These are phyloP conservation scores for Agaricus subrufescens DNA, from an alignment of 768 basidiomycete genomes.

Conservation along the genomic window DNA sequence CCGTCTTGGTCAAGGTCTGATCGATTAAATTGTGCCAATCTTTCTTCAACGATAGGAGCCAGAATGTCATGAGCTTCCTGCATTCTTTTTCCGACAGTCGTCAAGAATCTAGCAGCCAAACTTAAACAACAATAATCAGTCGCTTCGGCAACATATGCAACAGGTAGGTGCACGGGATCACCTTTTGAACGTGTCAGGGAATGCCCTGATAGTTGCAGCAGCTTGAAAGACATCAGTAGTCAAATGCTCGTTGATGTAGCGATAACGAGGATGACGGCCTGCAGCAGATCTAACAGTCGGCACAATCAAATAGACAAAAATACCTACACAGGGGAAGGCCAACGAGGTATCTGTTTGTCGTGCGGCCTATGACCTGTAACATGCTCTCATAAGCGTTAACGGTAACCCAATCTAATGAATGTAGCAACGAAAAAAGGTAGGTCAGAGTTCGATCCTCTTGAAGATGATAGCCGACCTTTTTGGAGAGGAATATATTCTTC, in stretches of 20 bases:
- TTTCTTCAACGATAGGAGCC: constrained; percentile 11
- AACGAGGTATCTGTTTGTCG: constrained; percentile 42
- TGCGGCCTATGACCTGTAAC: constrained; percentile 32
- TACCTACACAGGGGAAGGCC: constrained; percentile 43
- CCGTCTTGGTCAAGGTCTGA: constrained; percentile 22
- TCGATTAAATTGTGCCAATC: constrained; percentile 2
- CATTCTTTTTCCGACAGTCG: constrained; percentile 7
- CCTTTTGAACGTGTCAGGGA: not conserved
- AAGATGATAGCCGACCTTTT: constrained; percentile 17
- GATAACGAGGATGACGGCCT: constrained; percentile 19
- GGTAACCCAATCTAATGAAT: constrained; percentile 33
- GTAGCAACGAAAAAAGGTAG: too few species aligned
- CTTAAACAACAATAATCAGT: not conserved
- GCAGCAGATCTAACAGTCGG: not conserved
- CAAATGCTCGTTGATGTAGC: not conserved
- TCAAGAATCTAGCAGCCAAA: constrained; percentile 11
- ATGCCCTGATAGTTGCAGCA: not conserved
- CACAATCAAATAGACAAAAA: not conserved
- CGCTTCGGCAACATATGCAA: too few species aligned
- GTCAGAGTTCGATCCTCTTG: not conserved
- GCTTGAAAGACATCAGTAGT: not conserved
- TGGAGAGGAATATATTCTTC: constrained; percentile 29
- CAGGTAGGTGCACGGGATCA: not conserved
- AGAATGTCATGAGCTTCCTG: constrained; percentile 5
- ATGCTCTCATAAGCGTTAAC: constrained; percentile 21